Evolutionary conservation across 768 basidiomycete species (phyloP), one percentile per base, ranked within the genome.

Genomic region (Boletus reticuloceps): DNA sequence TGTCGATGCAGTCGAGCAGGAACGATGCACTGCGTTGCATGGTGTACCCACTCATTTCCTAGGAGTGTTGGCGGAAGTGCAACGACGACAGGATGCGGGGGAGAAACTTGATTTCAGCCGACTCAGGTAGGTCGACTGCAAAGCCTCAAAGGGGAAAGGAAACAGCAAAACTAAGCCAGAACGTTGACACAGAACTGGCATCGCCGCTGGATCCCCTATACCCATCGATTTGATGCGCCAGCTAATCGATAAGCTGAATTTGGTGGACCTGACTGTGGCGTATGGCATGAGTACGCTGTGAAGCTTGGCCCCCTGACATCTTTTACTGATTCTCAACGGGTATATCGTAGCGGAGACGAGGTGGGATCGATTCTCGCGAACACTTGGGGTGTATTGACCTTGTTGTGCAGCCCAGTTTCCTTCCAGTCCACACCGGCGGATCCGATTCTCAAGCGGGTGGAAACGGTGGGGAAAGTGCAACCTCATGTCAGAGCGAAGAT

Each of bases 41-140:
- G 91, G 91, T 8, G 91, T 93, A 6, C 91, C 91, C 1, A 93
- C 91, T 0, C 91, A 93, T 66, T 92, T 92, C 68, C 75, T 90
- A 1, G 90, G 85, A 6, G 82, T 92, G 1, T 72, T 92, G 25
- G 68, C 78, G 0, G 89, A 91, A 66, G 77, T 91, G 10, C 79
- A 84, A 54, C 79, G 74, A 55, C 73, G 88, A 47, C 73, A 74
- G 36, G 66, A 73, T 1, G 70, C 51, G 9, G 82, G 83, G 0
- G 74, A 79, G 51, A 60, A 57, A 6, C 58, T 83, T 5, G 80
- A 88, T 59, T 73, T 82, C 6, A 70, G 74, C 39, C 70, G 64
- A 7, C 71, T 91, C 16, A 76, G 89, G 89, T 88, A 29, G 10
- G 61, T 59, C 29, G 36, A 29, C 16, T 13, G 27, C 25, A 9